These are phyloP conservation scores for Boeremia lycopersici DNA, from an alignment of 2,329 filamentous ascomycete genomes.

Conservation along the genomic window DNA sequence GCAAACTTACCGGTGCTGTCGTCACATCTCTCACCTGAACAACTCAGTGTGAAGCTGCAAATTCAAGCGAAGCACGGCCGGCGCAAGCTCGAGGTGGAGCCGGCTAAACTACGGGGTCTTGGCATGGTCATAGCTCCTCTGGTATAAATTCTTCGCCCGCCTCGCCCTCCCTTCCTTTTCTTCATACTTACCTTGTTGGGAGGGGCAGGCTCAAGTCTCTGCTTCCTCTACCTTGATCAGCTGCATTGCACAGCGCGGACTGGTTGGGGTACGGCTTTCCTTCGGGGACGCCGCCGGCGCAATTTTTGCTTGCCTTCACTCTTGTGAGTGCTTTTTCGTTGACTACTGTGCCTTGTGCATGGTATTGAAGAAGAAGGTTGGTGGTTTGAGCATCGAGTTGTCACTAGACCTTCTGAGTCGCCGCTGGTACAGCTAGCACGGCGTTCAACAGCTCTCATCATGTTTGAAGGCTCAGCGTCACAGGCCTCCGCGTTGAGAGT, in stretches of 20 bases:
- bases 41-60: slow-evolving; percentile 7
- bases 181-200: slow-evolving; percentile 36
- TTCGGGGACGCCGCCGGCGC: slow-evolving; percentile 42
- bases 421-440: not conserved
- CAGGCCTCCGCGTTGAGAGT: no score
- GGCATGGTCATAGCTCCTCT: not conserved
- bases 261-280: slow-evolving; percentile 38
- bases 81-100: not conserved
- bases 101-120: not conserved
- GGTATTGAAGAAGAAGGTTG: slow-evolving; percentile 44
- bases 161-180: not conserved
- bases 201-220: slow-evolving; percentile 37
- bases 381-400: not conserved
- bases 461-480: no score
- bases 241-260: slow-evolving; percentile 48
- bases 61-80: not conserved
- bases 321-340: slow-evolving; percentile 42
- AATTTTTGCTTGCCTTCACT: slow-evolving; percentile 35
- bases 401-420: not conserved
- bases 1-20: slow-evolving; percentile 16
- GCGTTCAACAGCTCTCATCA: not conserved
- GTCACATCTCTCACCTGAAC: slow-evolving; percentile 12
- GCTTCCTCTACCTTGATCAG: slow-evolving; percentile 34
- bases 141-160: not conserved
- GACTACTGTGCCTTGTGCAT: slow-evolving; percentile 37